Percentiles rank a stretch among this genome's conserved stretches.
Evolutionary conservation across 257 asterid genomes (phyloP).

Genomic region (Mentha longifolia): DNA sequence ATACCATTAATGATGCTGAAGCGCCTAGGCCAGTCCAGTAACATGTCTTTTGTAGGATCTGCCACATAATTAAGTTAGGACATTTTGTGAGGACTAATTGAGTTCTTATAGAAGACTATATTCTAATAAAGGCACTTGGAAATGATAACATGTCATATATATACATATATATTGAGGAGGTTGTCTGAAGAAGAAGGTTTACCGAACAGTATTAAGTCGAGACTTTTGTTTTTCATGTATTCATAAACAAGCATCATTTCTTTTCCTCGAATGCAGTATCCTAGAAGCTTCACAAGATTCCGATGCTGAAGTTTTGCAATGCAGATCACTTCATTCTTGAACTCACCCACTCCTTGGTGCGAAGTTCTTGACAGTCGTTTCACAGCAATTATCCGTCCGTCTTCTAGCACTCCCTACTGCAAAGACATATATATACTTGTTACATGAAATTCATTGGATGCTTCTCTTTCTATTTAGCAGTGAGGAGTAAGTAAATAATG

Average conservation of each 20-base stretch:
- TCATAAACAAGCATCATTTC: constrained; percentile 18
- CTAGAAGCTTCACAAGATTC: constrained; percentile 9
- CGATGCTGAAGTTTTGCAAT: constrained; percentile 19
- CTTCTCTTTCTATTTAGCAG: too few relatives aligned
- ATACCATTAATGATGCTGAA: constrained; percentile 46
- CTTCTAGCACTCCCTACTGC: neutral
- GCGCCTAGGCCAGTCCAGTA: constrained; percentile 55
- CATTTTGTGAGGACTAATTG: too few relatives aligned
- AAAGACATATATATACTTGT: too few relatives aligned
- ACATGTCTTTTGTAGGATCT: constrained; percentile 31
- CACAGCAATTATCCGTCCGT: neutral
- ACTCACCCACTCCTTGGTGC: neutral
- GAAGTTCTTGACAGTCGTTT: constrained; percentile 2
- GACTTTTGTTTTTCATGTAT: constrained; percentile 14
- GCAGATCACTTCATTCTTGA: constrained; percentile 19
- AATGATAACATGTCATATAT: too few relatives aligned
- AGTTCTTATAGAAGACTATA: too few relatives aligned
- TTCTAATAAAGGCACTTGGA: neutral
- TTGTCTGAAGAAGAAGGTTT: too few relatives aligned
- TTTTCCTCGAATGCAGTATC: neutral
- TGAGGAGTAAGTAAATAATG: too few relatives aligned
- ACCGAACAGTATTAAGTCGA: constrained; percentile 12
- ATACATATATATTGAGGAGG: too few relatives aligned
- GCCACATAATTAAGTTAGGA: neutral
- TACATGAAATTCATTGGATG: too few relatives aligned